phyloP scores from a whole-genome alignment of 495 filamentous ascomycete species.

The Daldinia concentrica region DNA sequence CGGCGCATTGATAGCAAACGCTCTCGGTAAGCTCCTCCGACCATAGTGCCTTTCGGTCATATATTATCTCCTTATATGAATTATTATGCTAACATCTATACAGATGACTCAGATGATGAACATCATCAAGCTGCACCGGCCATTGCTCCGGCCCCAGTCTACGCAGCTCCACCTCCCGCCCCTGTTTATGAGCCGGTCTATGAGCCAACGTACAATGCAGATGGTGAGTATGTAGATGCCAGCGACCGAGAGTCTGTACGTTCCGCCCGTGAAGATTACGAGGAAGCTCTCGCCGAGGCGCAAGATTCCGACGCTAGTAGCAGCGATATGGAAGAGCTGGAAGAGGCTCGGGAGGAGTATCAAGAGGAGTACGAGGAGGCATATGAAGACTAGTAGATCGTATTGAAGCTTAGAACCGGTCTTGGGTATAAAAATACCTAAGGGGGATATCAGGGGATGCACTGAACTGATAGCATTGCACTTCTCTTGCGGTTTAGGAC shows the following conservation, averaged over 20 bases:
- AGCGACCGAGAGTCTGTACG: conserved; percentile 54
- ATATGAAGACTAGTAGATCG: conserved; percentile 53
- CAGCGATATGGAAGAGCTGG: conserved; percentile 54
- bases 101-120: conserved; percentile 46
- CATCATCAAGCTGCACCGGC: conserved; percentile 16
- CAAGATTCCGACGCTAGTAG: conserved; percentile 51
- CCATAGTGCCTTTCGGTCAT: not conserved
- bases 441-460: not conserved
- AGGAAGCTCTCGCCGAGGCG: conserved; percentile 51
- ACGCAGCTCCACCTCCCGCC: conserved; percentile 37
- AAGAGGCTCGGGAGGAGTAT: conserved; percentile 58
- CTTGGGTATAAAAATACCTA: not conserved
- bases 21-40: conserved; percentile 55
- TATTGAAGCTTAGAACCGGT: not conserved
- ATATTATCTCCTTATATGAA: conserved; percentile 4
- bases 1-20: conserved; percentile 65
- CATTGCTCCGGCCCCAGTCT: conserved; percentile 31
- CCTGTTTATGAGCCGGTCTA: conserved; percentile 24
- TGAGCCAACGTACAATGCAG: conserved; percentile 46
- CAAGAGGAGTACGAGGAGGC: conserved; percentile 60
- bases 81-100: conserved; percentile 16
- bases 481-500: not conserved
- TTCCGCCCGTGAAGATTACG: conserved; percentile 51
- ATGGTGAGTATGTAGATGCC: conserved; percentile 51
- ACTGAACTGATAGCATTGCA: not conserved